Percentiles rank a stretch among this genome's conserved stretches.
Conservation (phyloP, 2,329 filamentous ascomycete genomes). For the Aspergillus sp. region DNA sequence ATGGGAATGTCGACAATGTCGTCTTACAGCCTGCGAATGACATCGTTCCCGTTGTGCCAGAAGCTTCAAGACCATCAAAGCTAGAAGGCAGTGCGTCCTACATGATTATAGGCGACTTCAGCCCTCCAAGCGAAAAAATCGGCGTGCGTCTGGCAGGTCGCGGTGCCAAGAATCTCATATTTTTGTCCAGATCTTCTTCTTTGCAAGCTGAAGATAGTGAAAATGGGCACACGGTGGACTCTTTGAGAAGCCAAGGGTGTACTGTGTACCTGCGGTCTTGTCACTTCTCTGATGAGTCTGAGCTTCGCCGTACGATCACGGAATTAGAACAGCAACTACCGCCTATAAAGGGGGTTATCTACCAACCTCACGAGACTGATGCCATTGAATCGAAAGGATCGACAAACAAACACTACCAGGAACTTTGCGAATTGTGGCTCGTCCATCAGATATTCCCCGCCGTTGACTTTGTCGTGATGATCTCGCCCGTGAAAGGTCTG, state of each 20-base stretch:
- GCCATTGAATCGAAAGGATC: neutral
- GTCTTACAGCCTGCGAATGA: neutral
- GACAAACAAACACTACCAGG: neutral
- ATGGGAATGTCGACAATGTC: neutral
- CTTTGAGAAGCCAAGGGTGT: neutral
- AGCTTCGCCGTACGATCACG: neutral
- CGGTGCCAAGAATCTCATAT: constrained; percentile 8
- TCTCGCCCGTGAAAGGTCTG: constrained; percentile 37
- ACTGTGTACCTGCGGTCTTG: neutral
- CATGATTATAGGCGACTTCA: constrained; percentile 11
- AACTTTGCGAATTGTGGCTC: constrained; percentile 14
- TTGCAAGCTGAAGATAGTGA: neutral
- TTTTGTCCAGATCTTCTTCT: neutral
- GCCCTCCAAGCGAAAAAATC: neutral
- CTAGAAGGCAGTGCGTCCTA: constrained; percentile 3
- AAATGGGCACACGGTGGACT: neutral
- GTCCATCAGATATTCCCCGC: constrained; percentile 20
- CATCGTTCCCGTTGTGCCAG: neutral
- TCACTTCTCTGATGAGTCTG: neutral
- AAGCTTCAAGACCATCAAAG: neutral
- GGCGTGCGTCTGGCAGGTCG: constrained; percentile 4
- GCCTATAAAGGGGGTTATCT: neutral
- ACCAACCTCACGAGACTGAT: neutral
- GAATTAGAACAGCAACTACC: neutral
- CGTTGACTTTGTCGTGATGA: constrained; percentile 38